These are phyloP conservation scores for Sphagnum tenellum DNA, from an alignment of 225 moss, liverwort and hornwort genomes.

Conservation along the genomic window DNA sequence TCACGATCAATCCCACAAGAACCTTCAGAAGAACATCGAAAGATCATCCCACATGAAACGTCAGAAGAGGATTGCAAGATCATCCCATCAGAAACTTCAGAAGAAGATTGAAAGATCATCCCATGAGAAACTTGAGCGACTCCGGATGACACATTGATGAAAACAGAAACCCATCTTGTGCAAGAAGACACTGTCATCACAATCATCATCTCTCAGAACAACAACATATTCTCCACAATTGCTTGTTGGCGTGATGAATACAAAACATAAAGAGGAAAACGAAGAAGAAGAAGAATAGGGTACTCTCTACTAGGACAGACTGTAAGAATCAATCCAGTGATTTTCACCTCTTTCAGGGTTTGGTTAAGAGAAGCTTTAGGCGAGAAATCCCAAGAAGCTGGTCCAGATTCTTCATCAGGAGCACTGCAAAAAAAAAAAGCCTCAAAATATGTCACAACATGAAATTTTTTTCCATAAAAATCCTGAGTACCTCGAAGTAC, in stretches of 20 bases:
- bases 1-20: no score
- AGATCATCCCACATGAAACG: no score
- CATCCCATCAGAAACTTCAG: not conserved
- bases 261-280: not conserved
- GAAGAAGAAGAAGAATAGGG: not conserved
- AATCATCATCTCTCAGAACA: no score
- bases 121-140: no score
- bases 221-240: not conserved
- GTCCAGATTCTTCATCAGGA: conserved; percentile 50
- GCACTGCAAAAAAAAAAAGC: conserved; percentile 35
- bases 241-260: not conserved
- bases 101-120: no score
- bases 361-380: conserved; percentile 59
- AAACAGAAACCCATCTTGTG: not conserved
- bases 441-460: no score
- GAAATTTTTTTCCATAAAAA: no score
- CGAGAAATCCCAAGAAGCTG: conserved; percentile 57
- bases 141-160: no score
- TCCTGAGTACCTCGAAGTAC: no score
- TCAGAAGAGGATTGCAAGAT: not conserved
- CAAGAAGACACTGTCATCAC: not conserved
- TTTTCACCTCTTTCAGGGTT: conserved; percentile 66
- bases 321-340: not conserved
- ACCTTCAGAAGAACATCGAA: no score
- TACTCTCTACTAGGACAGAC: not conserved